These are phyloP conservation scores for Cucumis hystrix DNA, from an alignment of 306 rosid species.

Conservation along the genomic window DNA sequence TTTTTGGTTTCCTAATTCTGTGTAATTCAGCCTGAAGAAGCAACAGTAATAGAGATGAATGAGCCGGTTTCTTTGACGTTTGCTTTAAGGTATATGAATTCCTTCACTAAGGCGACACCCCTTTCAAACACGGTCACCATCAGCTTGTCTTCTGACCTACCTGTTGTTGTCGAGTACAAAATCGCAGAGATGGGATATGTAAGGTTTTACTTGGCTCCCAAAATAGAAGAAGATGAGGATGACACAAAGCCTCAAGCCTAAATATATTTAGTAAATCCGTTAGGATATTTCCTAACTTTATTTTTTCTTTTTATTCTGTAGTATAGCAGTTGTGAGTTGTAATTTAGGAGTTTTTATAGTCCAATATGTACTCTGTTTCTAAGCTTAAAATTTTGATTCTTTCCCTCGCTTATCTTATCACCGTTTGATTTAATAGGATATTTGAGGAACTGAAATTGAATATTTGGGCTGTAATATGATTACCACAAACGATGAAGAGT, in stretches of 20 bases:
- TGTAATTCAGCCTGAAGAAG: conserved; percentile 43
- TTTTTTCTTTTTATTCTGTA: neutral
- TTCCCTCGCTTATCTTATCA: too few relatives aligned
- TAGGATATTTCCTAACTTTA: neutral
- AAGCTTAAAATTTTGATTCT: neutral
- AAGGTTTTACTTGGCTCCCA: conserved; percentile 89
- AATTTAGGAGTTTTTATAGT: neutral
- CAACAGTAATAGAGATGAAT: conserved; percentile 57
- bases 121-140: conserved; percentile 55
- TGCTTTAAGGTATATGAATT: conserved; percentile 88
- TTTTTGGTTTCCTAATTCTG: neutral
- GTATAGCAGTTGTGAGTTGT: neutral
- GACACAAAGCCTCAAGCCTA: conserved; percentile 22
- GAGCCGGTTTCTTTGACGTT: conserved; percentile 84
- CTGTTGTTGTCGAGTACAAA: conserved; percentile 55
- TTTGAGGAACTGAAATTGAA: neutral
- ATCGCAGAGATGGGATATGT: conserved; percentile 60
- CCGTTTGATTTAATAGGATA: neutral
- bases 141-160: conserved; percentile 48
- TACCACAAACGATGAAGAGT: neutral
- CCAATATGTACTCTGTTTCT: neutral
- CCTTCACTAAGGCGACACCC: conserved; percentile 84
- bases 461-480: neutral
- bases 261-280: neutral
- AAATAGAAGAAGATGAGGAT: conserved; percentile 77